Base-by-base conservation (phyloP, 352 stramenopile species). In the Phytophthora tubulina region DNA sequence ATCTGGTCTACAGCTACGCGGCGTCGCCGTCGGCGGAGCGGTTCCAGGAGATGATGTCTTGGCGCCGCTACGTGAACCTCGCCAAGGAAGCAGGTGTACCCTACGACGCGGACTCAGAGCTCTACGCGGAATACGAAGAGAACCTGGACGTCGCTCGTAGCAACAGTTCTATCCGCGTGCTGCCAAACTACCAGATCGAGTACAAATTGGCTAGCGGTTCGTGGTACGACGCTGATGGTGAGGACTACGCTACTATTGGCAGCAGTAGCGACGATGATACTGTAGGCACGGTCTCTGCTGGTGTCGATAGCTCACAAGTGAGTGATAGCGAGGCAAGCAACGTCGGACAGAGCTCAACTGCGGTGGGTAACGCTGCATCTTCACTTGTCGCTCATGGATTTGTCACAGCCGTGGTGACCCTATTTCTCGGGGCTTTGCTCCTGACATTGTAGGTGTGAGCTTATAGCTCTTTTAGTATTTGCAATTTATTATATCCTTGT, bases 11-110 rank as follows among this genome's bases (percentile, higher is more conserved):
- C 35, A 63, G 49, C 27, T 63, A 50, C n/a, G 63, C 50, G 17
- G 42, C 56, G 27, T 67, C 75, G 0, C 82, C 82, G 0, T 67
- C 70, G 4, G 67, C 75, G 3, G 61, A 81, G 15, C 70, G 79
- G 17, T 88, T 90, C 48, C 82, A 79, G 41, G 68, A 78, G 3
- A 66, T 90, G 51, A 70, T 88, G 49, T 51, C 69, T 4, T 90
- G 82, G 82, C 76, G 82, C 8, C 78, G 76, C 3, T 76, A 78
- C 33, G 79, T 85, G 30, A 86, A 88, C 46, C 65, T 88, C n/a
- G 83, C 83, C 6, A 72, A 80, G 39, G 69, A 71, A 35, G 71
- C 68, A 6, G 77, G 70, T 3, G 68, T 84, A 31, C 79, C 80
- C 14, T 81, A 78, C 60, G 83, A 89, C 56, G 75, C 72, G 36